Conservation (phyloP, 805 yeast genomes). For the Wickerhamomyces kurtzmanii region DNA sequence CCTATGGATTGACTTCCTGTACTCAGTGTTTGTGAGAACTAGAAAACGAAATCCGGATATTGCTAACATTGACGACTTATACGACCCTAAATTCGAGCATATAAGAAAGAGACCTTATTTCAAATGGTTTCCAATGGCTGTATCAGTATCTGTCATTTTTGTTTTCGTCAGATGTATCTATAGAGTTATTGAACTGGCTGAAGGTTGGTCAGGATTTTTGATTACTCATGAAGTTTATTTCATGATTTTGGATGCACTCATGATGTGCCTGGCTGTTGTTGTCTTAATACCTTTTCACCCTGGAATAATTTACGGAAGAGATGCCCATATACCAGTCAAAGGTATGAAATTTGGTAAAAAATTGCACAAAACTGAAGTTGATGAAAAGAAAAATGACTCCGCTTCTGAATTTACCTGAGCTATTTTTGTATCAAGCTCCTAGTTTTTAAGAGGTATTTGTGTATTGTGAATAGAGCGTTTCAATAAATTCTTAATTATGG, state of each 20-base stretch:
- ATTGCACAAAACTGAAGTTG: too few relatives aligned
- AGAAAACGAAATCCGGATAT: slow-evolving; percentile 14
- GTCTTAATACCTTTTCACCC: slow-evolving; percentile 53
- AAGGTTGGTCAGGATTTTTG: slow-evolving; percentile 64
- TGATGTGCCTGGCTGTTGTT: slow-evolving; percentile 42
- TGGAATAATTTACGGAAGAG: too few relatives aligned
- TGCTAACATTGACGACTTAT: slow-evolving; percentile 18
- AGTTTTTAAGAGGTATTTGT: too few relatives aligned
- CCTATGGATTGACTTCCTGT: slow-evolving; percentile 38
- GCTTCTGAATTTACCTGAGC: too few relatives aligned
- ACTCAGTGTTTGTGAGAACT: slow-evolving; percentile 19
- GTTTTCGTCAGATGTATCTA: slow-evolving; percentile 63
- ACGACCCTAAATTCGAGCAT: slow-evolving; percentile 23
- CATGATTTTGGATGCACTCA: slow-evolving; percentile 49
- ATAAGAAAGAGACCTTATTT: slow-evolving; percentile 27
- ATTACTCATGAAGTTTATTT: slow-evolving; percentile 52
- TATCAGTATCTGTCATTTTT: slow-evolving; percentile 38
- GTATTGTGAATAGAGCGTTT: too few relatives aligned
- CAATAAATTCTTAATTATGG: too few relatives aligned
- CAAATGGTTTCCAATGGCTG: slow-evolving; percentile 30
- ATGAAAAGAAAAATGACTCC: too few relatives aligned
- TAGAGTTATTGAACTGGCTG: slow-evolving; percentile 60
- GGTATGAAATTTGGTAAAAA: too few relatives aligned
- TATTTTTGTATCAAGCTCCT: too few relatives aligned
- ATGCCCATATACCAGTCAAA: too few relatives aligned